phyloP scores from a whole-genome alignment of 768 basidiomycete genomes.

The Crucibulum laeve region DNA sequence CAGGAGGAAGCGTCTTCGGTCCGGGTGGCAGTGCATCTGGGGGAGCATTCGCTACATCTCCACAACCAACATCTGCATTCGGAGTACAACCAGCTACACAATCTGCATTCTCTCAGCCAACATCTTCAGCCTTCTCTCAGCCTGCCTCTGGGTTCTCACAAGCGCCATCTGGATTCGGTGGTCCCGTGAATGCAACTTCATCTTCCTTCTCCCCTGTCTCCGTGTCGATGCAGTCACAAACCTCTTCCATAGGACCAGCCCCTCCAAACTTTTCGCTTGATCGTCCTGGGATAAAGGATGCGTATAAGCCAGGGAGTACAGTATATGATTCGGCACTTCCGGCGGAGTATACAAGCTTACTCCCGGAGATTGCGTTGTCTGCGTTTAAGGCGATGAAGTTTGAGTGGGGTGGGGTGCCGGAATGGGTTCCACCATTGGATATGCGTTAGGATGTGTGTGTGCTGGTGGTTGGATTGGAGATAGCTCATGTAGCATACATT shows the following conservation, averaged over 20 bases:
- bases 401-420: conserved; percentile 65
- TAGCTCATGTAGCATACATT: no score
- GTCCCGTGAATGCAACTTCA: conserved; percentile 27
- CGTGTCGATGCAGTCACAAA: conserved; percentile 7
- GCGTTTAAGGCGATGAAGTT: conserved; percentile 57
- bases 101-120: conserved; percentile 15
- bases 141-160: conserved; percentile 23
- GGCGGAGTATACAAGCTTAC: conserved; percentile 46
- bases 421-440: conserved; percentile 68
- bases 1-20: conserved; percentile 17
- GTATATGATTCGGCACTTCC: conserved; percentile 57
- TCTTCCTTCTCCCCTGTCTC: conserved; percentile 2
- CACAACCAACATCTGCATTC: conserved; percentile 13
- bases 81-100: conserved; percentile 6
- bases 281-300: no score
- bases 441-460: conserved; percentile 15
- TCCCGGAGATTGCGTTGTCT: conserved; percentile 46
- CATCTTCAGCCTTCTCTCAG: conserved; percentile 24
- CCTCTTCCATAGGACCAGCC: background rate
- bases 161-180: conserved; percentile 39
- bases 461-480: background rate
- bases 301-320: conserved; percentile 44
- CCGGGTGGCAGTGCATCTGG: conserved; percentile 2
- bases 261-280: no score
- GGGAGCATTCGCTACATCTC: conserved; percentile 17